phyloP scores from a whole-genome alignment of 768 basidiomycete genomes.

The Russula compacta region DNA sequence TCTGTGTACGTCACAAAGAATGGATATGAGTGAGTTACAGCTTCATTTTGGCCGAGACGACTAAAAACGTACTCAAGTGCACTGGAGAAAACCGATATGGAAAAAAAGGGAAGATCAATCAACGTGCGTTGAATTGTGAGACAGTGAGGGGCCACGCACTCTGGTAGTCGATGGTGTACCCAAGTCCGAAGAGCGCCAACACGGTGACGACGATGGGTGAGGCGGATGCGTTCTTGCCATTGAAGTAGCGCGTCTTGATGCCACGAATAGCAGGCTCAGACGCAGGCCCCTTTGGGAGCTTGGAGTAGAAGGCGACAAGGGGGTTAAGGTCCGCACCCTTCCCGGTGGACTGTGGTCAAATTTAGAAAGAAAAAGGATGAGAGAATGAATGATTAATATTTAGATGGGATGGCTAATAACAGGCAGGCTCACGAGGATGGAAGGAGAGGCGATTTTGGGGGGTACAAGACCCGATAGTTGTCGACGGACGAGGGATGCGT shows the following conservation, averaged over 20 bases:
- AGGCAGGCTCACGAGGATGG: slow-evolving; percentile 59
- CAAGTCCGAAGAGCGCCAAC: slow-evolving; percentile 59
- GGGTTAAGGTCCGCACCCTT: slow-evolving; percentile 72
- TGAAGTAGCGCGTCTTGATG: slow-evolving; percentile 75
- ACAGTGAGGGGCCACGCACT: slow-evolving; percentile 43
- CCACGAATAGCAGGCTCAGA: slow-evolving; percentile 49
- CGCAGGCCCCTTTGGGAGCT: slow-evolving; percentile 84
- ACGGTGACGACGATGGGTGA: slow-evolving; percentile 57
- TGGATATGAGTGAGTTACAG: slow-evolving; percentile 15
- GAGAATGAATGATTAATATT: not conserved
- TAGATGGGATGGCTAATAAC: too few relatives aligned
- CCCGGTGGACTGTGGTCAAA: slow-evolving; percentile 53
- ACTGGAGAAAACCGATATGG: slow-evolving; percentile 35
- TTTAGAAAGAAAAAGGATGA: not conserved
- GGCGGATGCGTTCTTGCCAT: slow-evolving; percentile 77
- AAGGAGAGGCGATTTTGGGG: slow-evolving; percentile 90
- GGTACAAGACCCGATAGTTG: slow-evolving; percentile 81
- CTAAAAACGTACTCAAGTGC: slow-evolving; percentile 63
- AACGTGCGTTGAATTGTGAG: not conserved
- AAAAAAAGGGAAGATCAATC: not conserved
- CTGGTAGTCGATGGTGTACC: slow-evolving; percentile 86
- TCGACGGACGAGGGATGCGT: slow-evolving; percentile 75
- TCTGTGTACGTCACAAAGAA: slow-evolving; percentile 35
- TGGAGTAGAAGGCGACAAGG: slow-evolving; percentile 94
- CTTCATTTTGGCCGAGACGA: slow-evolving; percentile 20